Conservation (phyloP, 2,329 filamentous ascomycete species). For the Hirsutella thompsonii region DNA sequence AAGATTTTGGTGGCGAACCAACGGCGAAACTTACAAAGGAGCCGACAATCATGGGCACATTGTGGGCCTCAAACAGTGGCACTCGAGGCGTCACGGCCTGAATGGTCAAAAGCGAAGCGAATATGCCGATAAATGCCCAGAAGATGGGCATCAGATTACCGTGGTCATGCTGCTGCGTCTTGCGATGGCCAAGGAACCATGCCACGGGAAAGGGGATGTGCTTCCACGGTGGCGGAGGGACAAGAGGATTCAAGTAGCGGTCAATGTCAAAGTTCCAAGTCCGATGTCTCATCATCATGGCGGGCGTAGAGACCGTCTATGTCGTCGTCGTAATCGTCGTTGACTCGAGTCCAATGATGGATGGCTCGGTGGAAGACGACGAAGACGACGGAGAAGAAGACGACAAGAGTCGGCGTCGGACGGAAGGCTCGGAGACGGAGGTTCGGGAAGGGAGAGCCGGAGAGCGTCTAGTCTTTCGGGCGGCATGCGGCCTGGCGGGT, state of each 20-base stretch:
- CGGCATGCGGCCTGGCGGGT: too few relatives aligned
- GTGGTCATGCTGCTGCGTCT: slow-evolving; percentile 19
- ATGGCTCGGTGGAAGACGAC: not conserved
- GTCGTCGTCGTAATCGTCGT: not conserved
- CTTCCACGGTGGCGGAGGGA: slow-evolving; percentile 53
- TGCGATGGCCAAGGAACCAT: slow-evolving; percentile 54
- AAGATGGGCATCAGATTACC: slow-evolving; percentile 47
- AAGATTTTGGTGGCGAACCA: not conserved
- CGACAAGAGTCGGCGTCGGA: too few relatives aligned
- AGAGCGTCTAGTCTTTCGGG: too few relatives aligned
- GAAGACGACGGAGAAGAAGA: too few relatives aligned
- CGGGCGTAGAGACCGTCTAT: not conserved
- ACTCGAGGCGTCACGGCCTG: slow-evolving; percentile 42
- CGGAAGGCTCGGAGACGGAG: too few relatives aligned
- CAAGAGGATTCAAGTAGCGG: slow-evolving; percentile 54
- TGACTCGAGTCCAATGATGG: not conserved
- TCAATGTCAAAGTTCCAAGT: slow-evolving; percentile 62
- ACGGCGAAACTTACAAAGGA: slow-evolving; percentile 46
- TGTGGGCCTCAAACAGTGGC: slow-evolving; percentile 35
- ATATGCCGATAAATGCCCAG: slow-evolving; percentile 54
- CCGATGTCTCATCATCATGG: slow-evolving; percentile 8
- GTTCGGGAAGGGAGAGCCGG: not conserved
- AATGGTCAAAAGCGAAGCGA: slow-evolving; percentile 47
- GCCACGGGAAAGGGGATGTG: slow-evolving; percentile 53
- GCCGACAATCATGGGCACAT: slow-evolving; percentile 49